phyloP scores from a whole-genome alignment of 139 green algal genomes.

The Chlamydomonas sp. region DNA sequence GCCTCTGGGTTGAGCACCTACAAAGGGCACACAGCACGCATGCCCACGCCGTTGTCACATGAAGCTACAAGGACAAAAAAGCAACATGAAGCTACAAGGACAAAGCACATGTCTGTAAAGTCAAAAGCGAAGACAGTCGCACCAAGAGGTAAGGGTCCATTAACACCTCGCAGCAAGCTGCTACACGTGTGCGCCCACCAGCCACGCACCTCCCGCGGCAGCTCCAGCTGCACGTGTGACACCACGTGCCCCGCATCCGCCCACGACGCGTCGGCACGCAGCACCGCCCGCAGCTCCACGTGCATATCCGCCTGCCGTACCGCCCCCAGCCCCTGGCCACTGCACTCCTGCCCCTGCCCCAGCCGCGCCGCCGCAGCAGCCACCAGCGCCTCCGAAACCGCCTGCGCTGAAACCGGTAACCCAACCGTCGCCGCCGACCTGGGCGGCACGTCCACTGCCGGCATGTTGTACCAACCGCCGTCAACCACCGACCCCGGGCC shows the following conservation, averaged over 20 bases:
- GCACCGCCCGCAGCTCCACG: conserved; percentile 64
- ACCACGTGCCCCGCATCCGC: conserved; percentile 64
- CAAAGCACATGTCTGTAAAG: too few relatives aligned
- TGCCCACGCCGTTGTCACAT: too few relatives aligned
- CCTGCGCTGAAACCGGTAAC: neutral
- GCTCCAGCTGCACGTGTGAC: conserved; percentile 51
- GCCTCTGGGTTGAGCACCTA: too few relatives aligned
- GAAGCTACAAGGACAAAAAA: too few relatives aligned
- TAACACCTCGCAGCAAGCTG: too few relatives aligned
- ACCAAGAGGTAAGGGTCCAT: too few relatives aligned
- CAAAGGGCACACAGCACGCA: too few relatives aligned
- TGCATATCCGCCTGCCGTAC: conserved; percentile 35
- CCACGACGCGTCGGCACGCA: conserved; percentile 52
- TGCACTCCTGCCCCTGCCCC: neutral
- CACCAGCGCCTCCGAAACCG: neutral
- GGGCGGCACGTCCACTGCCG: neutral
- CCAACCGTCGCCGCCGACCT: neutral
- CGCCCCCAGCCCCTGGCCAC: neutral
- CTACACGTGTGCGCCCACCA: neutral
- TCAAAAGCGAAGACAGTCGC: too few relatives aligned
- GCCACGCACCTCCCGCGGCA: conserved; percentile 8
- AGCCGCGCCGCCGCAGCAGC: neutral
- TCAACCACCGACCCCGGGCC: neutral
- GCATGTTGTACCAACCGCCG: conserved; percentile 34
- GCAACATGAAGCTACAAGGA: too few relatives aligned